Base-by-base conservation (phyloP, 1,284 basidiomycete genomes). In the Entoloma clypeatum region DNA sequence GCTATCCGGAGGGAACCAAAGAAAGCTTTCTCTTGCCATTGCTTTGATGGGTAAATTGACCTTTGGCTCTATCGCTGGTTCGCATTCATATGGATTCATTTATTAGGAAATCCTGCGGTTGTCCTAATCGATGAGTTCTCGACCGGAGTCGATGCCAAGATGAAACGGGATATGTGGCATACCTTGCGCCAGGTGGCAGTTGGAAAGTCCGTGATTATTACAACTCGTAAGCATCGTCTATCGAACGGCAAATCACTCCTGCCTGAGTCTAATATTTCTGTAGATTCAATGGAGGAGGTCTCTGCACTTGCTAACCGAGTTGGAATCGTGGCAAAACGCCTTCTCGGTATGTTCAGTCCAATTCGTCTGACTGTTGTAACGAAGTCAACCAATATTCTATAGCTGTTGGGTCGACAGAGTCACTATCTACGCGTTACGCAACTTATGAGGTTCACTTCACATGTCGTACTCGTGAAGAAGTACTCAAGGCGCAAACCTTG, bases 281-380 rank as follows among this genome's bases (percentile, higher is more conserved):
- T 60, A 77, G 86, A 89, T 60, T 86, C 82, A 0, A 89, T 89
- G 85, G 86, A 89, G 60, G 86, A 90, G 59, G 86, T 86, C 1
- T 84, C 85, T 5, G 82, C 84, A 1, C 68, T 89, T 2, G 81
- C 85, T 0, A 80, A 71, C 50, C 78, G 79, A 53, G 85, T 87
- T 19, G 83, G 83, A 3, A 86, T 87, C 44, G 61, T 88, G 16
- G 79, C 84, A 4, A 77, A 76, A 46, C 73, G 69, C 40, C 70
- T 88, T 68, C 69, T 88, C 3, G 81, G 81, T 77, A 51, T 44
- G 75, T 54, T 4, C 13, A 37, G 38, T 11, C 21, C 23, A 19
- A 25, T 13, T 36, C 14, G 16, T 16, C 23, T 19, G 17, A 17
- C 18, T 8, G 9, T 9, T 18, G 21, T 13, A 23, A 14, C 14